Base-by-base conservation (phyloP, 805 yeast species). In the Barnettozyma vustinii region DNA sequence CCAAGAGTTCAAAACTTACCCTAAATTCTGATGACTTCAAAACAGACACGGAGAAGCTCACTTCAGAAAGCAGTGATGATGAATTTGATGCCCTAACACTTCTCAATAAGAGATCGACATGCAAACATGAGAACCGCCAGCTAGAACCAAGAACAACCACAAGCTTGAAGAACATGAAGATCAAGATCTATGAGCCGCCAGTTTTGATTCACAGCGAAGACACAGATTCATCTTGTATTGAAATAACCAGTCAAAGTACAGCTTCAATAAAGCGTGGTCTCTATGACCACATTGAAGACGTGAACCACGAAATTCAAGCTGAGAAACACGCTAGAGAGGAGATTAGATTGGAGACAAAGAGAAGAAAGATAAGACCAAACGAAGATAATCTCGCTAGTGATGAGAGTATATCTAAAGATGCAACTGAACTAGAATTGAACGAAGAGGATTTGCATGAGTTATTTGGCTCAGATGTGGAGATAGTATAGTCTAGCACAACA, bases 401-500 rank as follows among this genome's bases (percentile, higher is more conserved):
- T 30, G n/a, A 12, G 2, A 4, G 3, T 5, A 3, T 13, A 15
- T 4, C 33, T 30, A 13, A 30, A 15, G 33, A 30, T 12, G 33
- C 7, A 13, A 13, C 8, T 9, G 8, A 30, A 3, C 16, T 5
- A 12, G 33, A 41, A 25, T 21, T 46, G 9, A 37, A 41, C 10
- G 56, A 52, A 4, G 51, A 47, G 3, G 57, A 53, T 20, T 26
- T 53, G 9, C 47, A 47, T 26, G 52, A 20, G 9, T 35, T 53
- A 37, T 54, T 57, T 50, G 61, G 61, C 9, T 57, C 59, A 12
- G 61, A 58, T 44, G 61, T 57, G 39, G 62, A 57, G 25, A 16
- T 58, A 16, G 45, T 55, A 9, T 58, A 51, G 48, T n/a, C 3
- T n/a, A 16, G n/a, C 25, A 9, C 13, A 10, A 26, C 35, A 5